Evolutionary conservation across 2,329 filamentous ascomycete genomes (phyloP).

Genomic region (Rosellinia necatrix): DNA sequence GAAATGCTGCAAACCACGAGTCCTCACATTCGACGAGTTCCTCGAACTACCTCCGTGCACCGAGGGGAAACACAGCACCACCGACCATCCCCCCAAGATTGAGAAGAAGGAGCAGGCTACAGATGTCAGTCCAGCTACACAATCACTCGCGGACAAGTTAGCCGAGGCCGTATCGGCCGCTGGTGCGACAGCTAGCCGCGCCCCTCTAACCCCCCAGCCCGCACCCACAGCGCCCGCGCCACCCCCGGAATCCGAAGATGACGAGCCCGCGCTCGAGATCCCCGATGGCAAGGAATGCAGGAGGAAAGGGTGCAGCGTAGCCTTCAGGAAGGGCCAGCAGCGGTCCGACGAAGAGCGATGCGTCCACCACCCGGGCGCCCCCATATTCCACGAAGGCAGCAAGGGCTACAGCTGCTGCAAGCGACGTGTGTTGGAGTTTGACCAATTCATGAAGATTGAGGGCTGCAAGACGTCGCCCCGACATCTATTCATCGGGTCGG

Average conservation of each 20-base stretch:
- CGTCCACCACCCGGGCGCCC: conserved; percentile 84
- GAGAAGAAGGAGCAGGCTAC: conserved; percentile 61
- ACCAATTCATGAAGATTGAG: conserved; percentile 95
- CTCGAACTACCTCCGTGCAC: conserved; percentile 91
- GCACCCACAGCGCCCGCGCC: conserved; percentile 61
- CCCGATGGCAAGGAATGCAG: conserved; percentile 77
- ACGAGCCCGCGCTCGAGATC: conserved; percentile 76
- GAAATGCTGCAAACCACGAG: conserved; percentile 98
- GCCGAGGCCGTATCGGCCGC: conserved; percentile 48
- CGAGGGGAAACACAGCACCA: conserved; percentile 86
- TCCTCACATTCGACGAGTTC: conserved; percentile 98
- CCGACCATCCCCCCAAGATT: conserved; percentile 69
- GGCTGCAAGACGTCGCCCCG: conserved; percentile 82
- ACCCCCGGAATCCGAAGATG: conserved; percentile 80
- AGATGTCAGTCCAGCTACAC: conserved; percentile 46
- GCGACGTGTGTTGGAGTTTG: conserved; percentile 90
- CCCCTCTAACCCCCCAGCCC: conserved; percentile 49
- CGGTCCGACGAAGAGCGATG: conserved; percentile 74
- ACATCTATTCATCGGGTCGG: conserved; percentile 85
- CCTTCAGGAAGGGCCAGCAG: conserved; percentile 63
- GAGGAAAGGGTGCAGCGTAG: conserved; percentile 72
- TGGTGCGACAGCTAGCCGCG: conserved; percentile 45
- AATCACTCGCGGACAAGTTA: conserved; percentile 49
- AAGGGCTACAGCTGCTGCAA: conserved; percentile 99
- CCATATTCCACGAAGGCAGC: conserved; percentile 96